Conservation (phyloP, 2,329 filamentous ascomycete species). For the Hypoxylon sp. region DNA sequence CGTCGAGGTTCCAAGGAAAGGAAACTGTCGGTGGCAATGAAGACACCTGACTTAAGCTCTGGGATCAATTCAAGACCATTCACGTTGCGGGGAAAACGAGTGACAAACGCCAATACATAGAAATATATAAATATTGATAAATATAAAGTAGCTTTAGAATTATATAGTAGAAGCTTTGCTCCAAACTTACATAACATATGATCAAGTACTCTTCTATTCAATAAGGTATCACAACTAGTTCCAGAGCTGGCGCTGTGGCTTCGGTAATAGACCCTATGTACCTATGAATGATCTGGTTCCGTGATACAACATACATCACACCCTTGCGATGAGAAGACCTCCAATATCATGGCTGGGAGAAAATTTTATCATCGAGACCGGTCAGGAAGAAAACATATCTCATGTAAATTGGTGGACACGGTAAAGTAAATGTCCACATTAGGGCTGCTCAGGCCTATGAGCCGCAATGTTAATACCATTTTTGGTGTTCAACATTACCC, state of each 20-base stretch:
- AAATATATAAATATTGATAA: no score
- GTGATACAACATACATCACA: not conserved
- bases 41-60: no score
- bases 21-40: no score
- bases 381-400: not conserved
- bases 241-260: not conserved
- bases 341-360: not conserved
- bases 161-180: not conserved
- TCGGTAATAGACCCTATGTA: not conserved
- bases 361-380: not conserved
- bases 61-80: no score
- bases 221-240: not conserved
- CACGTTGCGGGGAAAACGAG: no score
- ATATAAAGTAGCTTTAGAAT: no score
- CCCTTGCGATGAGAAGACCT: not conserved
- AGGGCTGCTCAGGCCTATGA: conserved; percentile 2
- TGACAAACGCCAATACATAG: no score
- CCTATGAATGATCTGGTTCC: not conserved
- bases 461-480: conserved; percentile 23
- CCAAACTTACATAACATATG: not conserved
- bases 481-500: conserved; percentile 24
- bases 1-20: no score
- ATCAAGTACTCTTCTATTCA: not conserved
- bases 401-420: not conserved
- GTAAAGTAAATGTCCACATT: conserved; percentile 22